Conservation (phyloP, 2,329 filamentous ascomycete genomes). For the Neurospora sp. region DNA sequence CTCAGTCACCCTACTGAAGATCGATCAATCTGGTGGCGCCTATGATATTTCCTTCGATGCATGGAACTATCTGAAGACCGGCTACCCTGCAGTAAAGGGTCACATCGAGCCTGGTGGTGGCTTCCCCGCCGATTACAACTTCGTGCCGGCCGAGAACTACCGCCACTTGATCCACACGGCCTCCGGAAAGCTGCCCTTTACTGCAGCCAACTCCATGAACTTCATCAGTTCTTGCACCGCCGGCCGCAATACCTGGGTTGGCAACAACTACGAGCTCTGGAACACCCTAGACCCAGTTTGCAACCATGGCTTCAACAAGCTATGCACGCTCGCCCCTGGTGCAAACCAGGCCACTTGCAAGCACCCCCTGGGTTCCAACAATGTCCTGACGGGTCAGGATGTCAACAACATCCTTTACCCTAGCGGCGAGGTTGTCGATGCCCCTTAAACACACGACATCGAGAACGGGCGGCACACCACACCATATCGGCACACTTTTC, state of each 20-base stretch:
- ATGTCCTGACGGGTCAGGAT: slow-evolving; percentile 18
- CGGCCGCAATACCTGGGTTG: slow-evolving; percentile 36
- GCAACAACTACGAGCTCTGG: slow-evolving; percentile 37
- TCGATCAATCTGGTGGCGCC: slow-evolving; percentile 45
- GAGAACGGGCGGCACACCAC: not conserved
- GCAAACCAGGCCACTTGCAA: slow-evolving; percentile 43
- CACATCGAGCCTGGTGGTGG: slow-evolving; percentile 37
- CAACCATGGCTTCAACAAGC: slow-evolving; percentile 38
- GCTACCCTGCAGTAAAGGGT: slow-evolving; percentile 34
- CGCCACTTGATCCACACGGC: slow-evolving; percentile 38
- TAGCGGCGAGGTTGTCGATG: slow-evolving; percentile 28
- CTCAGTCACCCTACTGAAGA: slow-evolving; percentile 44
- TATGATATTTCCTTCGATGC: slow-evolving; percentile 49
- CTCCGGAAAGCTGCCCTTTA: slow-evolving; percentile 39
- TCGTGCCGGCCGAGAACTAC: slow-evolving; percentile 38
- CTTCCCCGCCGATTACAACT: slow-evolving; percentile 38
- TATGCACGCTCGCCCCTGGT: slow-evolving; percentile 34
- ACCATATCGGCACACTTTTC: not conserved
- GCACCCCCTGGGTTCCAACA: slow-evolving; percentile 29
- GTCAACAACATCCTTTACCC: slow-evolving; percentile 42
- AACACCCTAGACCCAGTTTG: slow-evolving; percentile 42
- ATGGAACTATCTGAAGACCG: slow-evolving; percentile 45
- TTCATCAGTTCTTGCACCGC: slow-evolving; percentile 36
- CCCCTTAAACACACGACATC: not conserved
- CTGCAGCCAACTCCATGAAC: slow-evolving; percentile 45